Base-by-base conservation (phyloP, 139 green algal genomes). In the Eudorina sp. region DNA sequence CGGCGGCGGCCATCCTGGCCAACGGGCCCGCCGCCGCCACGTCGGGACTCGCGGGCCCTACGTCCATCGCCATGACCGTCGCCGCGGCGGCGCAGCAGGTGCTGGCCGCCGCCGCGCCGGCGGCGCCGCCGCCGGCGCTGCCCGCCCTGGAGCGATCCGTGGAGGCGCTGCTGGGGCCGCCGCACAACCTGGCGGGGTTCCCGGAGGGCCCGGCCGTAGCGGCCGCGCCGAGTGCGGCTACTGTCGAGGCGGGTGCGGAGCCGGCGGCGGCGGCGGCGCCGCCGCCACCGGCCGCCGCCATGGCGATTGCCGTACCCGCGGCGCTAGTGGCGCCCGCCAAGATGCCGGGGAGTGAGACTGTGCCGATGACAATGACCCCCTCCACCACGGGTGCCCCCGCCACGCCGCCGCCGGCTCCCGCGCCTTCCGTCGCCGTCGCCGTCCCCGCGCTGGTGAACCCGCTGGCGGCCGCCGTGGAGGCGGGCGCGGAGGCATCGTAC, bases 101-200 rank as follows among this genome's bases (percentile, higher is more conserved):
- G 1, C 31, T 36, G 8, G 79, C 81, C 41, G 85, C 48, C 2
- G 23, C 72, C 45, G 13, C 43, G 25, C 45, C 68, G 16, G 36
- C 27, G 31, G 16, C 31, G 46, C 29, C 34, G 38, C 73, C 21
- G 62, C 83, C 48, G 66, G 51, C 43, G 40, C 84, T 91, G 1
- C 21, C 51, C 19, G 38, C 36, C n/a, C 43, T 91, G 45, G 86
- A 94, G 83, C 46, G 72, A n/a, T 21, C 68, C n/a, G 70, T 94
- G 72, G 43, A 48, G n/a, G 77, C 31, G 0, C 45, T 87, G 7
- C 45, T 94, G 16, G 91, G 89, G 2, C 43, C 60, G 25, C 88
- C 89, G 4, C 91, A 89, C 78, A 92, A 94, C 55, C 29, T 80
- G 31, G 55, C 36, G 4, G 60, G 60, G 45, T 77, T 76, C 31